These are phyloP conservation scores for Cystobasidium onofrii DNA, from an alignment of 768 basidiomycete species.

Conservation along the genomic window DNA sequence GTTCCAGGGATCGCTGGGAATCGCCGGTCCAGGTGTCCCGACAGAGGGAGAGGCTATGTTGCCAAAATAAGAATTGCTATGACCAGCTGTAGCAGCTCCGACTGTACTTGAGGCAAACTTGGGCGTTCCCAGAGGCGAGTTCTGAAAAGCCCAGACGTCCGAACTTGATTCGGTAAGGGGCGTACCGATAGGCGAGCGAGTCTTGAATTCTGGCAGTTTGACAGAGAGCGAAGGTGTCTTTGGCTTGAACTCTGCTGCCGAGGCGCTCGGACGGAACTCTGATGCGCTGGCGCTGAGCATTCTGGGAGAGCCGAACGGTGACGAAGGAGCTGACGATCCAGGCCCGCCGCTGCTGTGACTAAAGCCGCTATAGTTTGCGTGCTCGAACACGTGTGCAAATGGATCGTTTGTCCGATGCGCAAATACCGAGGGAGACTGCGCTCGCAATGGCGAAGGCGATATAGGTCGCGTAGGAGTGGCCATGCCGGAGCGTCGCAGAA, in stretches of 20 bases:
- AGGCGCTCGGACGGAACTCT: constrained; percentile 26
- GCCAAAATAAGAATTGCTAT: neutral
- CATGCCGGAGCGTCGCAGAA: constrained; percentile 11
- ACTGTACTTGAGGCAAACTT: constrained; percentile 8
- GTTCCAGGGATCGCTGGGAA: constrained; percentile 30
- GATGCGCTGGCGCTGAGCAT: constrained; percentile 27
- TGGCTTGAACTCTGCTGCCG: constrained; percentile 32
- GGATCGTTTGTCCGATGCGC: neutral
- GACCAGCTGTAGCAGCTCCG: neutral
- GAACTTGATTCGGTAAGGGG: neutral
- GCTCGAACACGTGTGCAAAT: neutral
- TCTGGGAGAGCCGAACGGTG: constrained; percentile 21
- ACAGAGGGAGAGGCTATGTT: neutral
- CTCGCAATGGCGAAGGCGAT: constrained; percentile 25
- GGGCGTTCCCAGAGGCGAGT: constrained; percentile 33
- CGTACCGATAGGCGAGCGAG: constrained; percentile 19
- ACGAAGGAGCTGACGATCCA: constrained; percentile 15
- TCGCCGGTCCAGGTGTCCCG: neutral
- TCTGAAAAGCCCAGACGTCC: constrained; percentile 18
- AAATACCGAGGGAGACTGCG: constrained; percentile 32
- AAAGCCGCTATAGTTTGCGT: neutral
- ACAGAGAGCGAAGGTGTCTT: constrained; percentile 7
- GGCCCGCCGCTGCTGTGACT: neutral
- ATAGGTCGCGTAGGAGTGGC: constrained; percentile 17
- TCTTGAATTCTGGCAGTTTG: constrained; percentile 15